Evolutionary conservation across 2,329 filamentous ascomycete genomes (phyloP), one percentile per base, ranked within the genome.

Genomic region (Kalaharituber pfeilii): DNA sequence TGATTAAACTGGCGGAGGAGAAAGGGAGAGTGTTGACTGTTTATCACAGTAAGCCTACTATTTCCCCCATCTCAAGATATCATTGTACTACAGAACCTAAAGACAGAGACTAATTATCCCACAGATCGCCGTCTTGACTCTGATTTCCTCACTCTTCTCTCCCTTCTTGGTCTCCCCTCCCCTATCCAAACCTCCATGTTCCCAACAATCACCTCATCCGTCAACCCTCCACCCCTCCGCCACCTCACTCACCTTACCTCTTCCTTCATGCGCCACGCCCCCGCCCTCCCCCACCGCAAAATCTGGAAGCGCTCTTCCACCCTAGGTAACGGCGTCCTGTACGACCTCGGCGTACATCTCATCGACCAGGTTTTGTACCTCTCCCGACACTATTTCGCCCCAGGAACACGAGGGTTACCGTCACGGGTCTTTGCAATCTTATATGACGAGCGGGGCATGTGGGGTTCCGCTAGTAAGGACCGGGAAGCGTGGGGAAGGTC

Each of bases 271-370:
- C 60, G 62, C 49, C 63, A 62, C 52, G 59, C 57, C 47, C 59
- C 58, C 9, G 50, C 56, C 27, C 55, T 56, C 13, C 20, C 54
- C 24, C 56, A 58, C 25, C 54, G 9, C 9, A 36, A 36, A 36
- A n/a, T 54, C 33, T 64, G 62, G 62, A 63, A 62, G 47, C 27
- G 50, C 7, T 29, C 53, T 22, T 49, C 55, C 15, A 36, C 55
- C 0, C 59, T 57, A 26, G 62, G 60, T 30, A 67, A 65, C 53
- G 65, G 67, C 44, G 66, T 65, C 27, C 62, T 68, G 44, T 69
- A 68, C 59, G 67, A 69, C 53, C 55, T 73, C 36, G 70, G 62
- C 49, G 56, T 59, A n/a, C 68, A 70, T 54, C 63, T 65, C 4
- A 65, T 70, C 26, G 68, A 70, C 49, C 68, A 69, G 55, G 66